Evolutionary conservation across 148 eudicot genomes (phyloP).

Genomic region (Vaccinium vitisidaea): DNA sequence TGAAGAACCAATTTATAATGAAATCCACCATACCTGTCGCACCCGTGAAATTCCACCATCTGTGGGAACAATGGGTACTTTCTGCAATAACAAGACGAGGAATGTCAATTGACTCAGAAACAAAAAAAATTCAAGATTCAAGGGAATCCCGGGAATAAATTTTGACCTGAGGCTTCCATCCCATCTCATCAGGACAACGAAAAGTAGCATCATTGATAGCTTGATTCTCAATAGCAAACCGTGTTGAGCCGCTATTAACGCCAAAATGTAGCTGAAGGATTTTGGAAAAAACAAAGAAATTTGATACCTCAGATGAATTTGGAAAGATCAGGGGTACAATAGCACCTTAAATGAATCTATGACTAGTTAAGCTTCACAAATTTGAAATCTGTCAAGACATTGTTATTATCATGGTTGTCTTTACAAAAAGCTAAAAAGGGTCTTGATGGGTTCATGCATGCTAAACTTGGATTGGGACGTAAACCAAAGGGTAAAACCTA

Average conservation of each 20-base stretch:
- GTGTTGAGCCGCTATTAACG: slow-evolving; percentile 80
- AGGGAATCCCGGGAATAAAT: slow-evolving; percentile 31
- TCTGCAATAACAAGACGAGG: slow-evolving; percentile 50
- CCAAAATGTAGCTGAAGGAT: slow-evolving; percentile 81
- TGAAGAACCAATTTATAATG: neutral
- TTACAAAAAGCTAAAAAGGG: neutral
- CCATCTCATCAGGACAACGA: slow-evolving; percentile 97
- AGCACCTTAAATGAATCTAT: slow-evolving; percentile 2
- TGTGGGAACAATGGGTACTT: slow-evolving; percentile 73
- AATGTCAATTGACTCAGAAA: slow-evolving; percentile 17
- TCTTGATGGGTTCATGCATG: neutral
- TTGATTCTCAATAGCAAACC: slow-evolving; percentile 86
- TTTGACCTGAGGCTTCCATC: slow-evolving; percentile 97
- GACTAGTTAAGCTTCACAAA: neutral
- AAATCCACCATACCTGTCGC: slow-evolving; percentile 57
- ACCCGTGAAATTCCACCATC: slow-evolving; percentile 86
- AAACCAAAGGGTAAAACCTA: neutral
- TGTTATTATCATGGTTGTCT: neutral
- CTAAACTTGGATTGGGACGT: neutral
- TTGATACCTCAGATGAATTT: neutral
- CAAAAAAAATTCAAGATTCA: slow-evolving; percentile 60
- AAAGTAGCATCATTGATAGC: slow-evolving; percentile 95
- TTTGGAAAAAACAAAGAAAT: neutral
- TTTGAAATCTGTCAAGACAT: neutral
- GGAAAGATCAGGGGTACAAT: neutral